These are phyloP conservation scores for Chaetomiaceae sp. DNA, from an alignment of 2,329 filamentous ascomycete genomes.

Conservation along the genomic window DNA sequence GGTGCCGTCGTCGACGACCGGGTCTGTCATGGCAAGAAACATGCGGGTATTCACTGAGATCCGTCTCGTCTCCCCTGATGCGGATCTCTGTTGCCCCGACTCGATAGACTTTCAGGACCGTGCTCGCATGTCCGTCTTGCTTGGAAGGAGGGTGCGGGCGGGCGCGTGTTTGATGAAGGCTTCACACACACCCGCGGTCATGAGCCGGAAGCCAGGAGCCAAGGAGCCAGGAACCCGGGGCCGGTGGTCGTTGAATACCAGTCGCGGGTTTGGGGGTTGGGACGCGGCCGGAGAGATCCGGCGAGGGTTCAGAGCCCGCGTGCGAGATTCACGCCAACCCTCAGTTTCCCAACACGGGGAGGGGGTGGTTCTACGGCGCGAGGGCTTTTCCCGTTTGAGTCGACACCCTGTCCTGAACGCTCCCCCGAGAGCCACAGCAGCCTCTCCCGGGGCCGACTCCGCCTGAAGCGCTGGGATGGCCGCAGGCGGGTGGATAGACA, in stretches of 20 bases:
- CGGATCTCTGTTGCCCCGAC: constrained; percentile 2
- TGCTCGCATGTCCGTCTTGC: constrained; percentile 4
- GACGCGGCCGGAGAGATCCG: constrained; percentile 1
- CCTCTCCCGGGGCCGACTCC: constrained; percentile 11
- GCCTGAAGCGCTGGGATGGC: constrained; percentile 9
- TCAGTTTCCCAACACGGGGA: constrained; percentile 5
- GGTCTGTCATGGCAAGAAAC: constrained; percentile 15
- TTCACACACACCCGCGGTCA: constrained; percentile 1
- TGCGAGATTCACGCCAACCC: constrained; percentile 4
- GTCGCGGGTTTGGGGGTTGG: neutral
- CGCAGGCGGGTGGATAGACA: constrained; percentile 4
- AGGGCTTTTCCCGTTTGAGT: constrained; percentile 15
- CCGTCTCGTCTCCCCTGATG: neutral
- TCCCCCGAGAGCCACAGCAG: neutral
- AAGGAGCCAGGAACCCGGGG: neutral
- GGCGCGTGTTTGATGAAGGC: neutral
- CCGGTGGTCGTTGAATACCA: neutral
- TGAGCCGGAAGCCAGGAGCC: no score
- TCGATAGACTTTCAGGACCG: neutral
- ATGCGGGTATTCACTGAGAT: constrained; percentile 5
- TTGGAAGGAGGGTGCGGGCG: neutral
- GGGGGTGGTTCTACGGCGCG: constrained; percentile 12
- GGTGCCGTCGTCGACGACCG: constrained; percentile 6
- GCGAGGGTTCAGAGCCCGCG: constrained; percentile 9
- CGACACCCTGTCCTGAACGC: constrained; percentile 5